These are phyloP conservation scores for Arabidopsis arenosa DNA, from an alignment of 345 rosid species.

Conservation along the genomic window DNA sequence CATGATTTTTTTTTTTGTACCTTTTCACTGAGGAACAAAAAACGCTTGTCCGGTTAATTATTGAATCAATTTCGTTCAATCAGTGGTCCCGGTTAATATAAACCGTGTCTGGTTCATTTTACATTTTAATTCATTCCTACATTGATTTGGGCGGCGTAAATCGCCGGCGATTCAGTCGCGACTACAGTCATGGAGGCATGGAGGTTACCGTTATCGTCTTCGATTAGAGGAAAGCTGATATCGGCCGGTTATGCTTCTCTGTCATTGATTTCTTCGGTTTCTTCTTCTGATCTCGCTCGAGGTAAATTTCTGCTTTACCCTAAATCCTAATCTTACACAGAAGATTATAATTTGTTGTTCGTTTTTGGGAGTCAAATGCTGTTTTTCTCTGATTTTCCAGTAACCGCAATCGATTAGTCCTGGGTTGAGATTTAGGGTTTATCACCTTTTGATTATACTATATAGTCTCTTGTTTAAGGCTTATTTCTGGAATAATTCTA, in stretches of 20 bases:
- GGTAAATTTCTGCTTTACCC: conserved; percentile 46
- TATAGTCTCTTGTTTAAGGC: neutral
- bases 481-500: neutral
- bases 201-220: conserved; percentile 67
- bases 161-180: conserved; percentile 27
- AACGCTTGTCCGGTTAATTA: conserved; percentile 14
- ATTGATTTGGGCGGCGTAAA: conserved; percentile 6
- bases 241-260: conserved; percentile 69
- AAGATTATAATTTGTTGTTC: conserved; percentile 3
- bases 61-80: neutral
- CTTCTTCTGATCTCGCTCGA: conserved; percentile 63
- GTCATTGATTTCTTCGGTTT: conserved; percentile 59
- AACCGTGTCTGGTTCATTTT: conserved; percentile 6
- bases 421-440: conserved; percentile 21
- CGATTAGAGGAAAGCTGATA: conserved; percentile 71
- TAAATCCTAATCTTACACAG: neutral
- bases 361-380: neutral
- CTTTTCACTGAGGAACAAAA: neutral
- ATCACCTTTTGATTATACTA: neutral
- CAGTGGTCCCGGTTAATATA: conserved; percentile 7
- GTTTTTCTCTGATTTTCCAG: neutral
- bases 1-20: too few relatives aligned
- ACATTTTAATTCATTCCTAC: neutral
- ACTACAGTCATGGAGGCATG: conserved; percentile 59
- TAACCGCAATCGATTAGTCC: conserved; percentile 10